phyloP scores from a whole-genome alignment of 2,329 filamentous ascomycete species.

The Lecanicillium sp. region DNA sequence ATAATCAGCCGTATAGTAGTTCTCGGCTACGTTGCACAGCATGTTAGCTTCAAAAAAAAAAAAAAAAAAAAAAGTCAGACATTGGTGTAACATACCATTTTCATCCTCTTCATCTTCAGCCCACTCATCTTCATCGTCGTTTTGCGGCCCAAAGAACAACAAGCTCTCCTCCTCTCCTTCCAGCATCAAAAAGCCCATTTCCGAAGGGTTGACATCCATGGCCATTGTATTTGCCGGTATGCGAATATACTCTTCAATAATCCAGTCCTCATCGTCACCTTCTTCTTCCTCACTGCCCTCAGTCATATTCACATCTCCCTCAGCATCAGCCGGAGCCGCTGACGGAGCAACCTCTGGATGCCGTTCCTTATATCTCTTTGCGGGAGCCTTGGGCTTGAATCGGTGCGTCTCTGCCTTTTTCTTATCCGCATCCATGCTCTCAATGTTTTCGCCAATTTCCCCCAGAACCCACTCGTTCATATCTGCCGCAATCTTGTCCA shows the following conservation, averaged over 20 bases:
- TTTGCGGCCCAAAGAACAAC: constrained; percentile 51
- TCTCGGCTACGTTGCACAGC: too few species aligned
- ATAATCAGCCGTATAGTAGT: constrained; percentile 72
- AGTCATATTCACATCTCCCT: constrained; percentile 26
- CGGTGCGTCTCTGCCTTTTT: constrained; percentile 23
- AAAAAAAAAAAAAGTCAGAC: too few species aligned
- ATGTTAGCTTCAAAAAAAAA: too few species aligned
- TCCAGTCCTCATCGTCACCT: constrained; percentile 46
- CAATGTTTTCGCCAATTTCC: constrained; percentile 47
- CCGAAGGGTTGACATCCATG: constrained; percentile 36
- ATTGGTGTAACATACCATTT: constrained; percentile 41
- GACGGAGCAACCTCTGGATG: constrained; percentile 32
- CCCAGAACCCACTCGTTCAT: constrained; percentile 52
- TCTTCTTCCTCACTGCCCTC: constrained; percentile 35
- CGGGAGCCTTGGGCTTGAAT: constrained; percentile 48
- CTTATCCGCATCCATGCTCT: constrained; percentile 35
- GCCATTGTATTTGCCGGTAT: constrained; percentile 44
- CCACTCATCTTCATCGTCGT: constrained; percentile 53
- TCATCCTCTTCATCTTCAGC: constrained; percentile 55
- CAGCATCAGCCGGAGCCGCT: constrained; percentile 11
- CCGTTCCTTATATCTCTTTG: constrained; percentile 46
- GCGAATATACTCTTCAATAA: constrained; percentile 57
- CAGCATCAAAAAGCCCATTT: constrained; percentile 48
- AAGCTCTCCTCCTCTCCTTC: constrained; percentile 50
- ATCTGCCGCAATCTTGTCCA: constrained; percentile 41